Conservation (phyloP, 345 rosid species). For the Microcos paniculata region DNA sequence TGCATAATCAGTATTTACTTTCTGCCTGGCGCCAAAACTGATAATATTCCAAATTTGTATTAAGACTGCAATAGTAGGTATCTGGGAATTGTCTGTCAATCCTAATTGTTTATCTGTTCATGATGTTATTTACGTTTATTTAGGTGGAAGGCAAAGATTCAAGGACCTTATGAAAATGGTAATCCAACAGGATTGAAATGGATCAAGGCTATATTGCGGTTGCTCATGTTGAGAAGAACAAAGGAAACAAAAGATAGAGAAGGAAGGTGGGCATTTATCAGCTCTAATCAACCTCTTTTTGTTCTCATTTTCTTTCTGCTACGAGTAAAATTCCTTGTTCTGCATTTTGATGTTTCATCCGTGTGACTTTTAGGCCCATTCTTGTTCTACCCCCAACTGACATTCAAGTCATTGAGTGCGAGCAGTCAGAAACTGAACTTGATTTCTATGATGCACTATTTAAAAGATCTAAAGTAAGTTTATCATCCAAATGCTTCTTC, state of each 20-base stretch:
- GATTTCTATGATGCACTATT: conserved; percentile 65
- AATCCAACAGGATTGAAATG: conserved; percentile 54
- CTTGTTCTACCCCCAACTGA: conserved; percentile 72
- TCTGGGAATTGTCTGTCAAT: not conserved
- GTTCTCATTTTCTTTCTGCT: not conserved
- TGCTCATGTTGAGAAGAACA: conserved; percentile 71
- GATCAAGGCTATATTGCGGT: conserved; percentile 61
- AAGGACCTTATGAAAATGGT: conserved; percentile 69
- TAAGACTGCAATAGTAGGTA: not conserved
- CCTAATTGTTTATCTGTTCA: not conserved
- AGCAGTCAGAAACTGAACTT: conserved; percentile 59
- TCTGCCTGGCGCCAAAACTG: not conserved
- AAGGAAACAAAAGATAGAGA: conserved; percentile 62
- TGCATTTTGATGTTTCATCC: conserved; percentile 9
- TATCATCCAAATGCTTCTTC: not conserved
- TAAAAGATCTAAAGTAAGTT: conserved; percentile 59
- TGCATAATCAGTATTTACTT: not conserved
- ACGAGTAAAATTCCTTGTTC: not conserved
- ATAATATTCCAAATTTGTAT: not conserved
- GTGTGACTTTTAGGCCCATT: conserved; percentile 47
- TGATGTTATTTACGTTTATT: conserved; percentile 3
- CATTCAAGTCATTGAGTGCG: conserved; percentile 51
- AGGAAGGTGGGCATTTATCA: conserved; percentile 44
- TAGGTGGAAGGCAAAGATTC: conserved; percentile 71
- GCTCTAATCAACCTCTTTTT: not conserved